Base-by-base conservation (phyloP, 768 basidiomycete species). In the Podaxis rugospora region DNA sequence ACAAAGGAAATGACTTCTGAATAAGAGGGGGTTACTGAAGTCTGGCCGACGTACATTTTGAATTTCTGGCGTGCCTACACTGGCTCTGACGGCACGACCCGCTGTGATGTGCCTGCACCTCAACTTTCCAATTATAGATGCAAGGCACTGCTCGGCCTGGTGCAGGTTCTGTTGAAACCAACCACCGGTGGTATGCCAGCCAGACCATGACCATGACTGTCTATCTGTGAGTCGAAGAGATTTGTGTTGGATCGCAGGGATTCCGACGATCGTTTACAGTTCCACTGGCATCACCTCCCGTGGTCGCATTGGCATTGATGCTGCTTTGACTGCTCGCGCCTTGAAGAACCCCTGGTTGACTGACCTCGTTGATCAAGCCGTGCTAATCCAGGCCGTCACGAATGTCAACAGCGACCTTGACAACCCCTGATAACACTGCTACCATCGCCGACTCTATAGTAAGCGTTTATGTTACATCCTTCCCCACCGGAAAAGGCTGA, bases 91-190 rank as follows among this genome's bases (percentile, higher is more conserved):
- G 71, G 74, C 10, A 76, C 67, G 50, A 79, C 77, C 2, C 81
- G 83, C 56, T 85, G 76, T 18, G 42, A 13, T 27, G 7, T n/a
- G n/a, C 40, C 32, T 63, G 27, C 39, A 49, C 32, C 51, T 51
- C 9, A 51, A 42, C 27, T 18, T 7, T 51, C 49, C 27, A 23
- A n/a, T 25, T 23, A 32, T 61, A 84, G 84, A 65, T 82, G 46
- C 85, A 88, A 79, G 86, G 86, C 28, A 87, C 85, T 13, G 84
- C 79, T 40, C 81, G 84, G n/a, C 85, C 85, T 9, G 85, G 86
- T 51, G 83, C 83, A 9, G 80, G 80, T 2, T 81, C 78, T 3
- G 72, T 82, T 49, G 77, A 74, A 36, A 83, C 84, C 2, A 63
- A 66, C 4, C 75, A 78, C 63, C 75, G 84, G 2, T 88, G 79